Evolutionary conservation across 805 yeast genomes (phyloP).

Genomic region (Zygotorulaspora sp.): DNA sequence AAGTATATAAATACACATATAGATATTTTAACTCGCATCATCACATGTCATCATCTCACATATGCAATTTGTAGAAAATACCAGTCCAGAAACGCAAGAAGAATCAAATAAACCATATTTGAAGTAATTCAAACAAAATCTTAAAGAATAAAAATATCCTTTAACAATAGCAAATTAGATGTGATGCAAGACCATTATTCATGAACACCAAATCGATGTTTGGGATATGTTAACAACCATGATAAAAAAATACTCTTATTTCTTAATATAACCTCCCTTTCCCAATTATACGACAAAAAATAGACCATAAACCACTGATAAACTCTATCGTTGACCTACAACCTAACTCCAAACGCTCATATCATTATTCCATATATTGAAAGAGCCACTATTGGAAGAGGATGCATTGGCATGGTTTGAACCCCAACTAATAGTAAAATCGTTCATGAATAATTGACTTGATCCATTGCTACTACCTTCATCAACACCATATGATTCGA

Average conservation of each 20-base stretch:
- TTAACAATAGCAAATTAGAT: too few species aligned
- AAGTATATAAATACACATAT: neutral
- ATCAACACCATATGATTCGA: constrained; percentile 6
- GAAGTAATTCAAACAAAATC: too few species aligned
- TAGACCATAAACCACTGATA: constrained; percentile 8
- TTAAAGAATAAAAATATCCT: too few species aligned
- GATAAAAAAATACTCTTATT: constrained; percentile 4
- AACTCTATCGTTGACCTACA: constrained; percentile 5
- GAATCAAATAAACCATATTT: too few species aligned
- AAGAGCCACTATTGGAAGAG: constrained; percentile 14
- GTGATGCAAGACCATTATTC: constrained; percentile 1
- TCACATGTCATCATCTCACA: too few species aligned
- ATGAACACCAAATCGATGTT: neutral
- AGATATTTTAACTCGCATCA: too few species aligned
- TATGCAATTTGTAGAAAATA: too few species aligned
- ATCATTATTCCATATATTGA: constrained; percentile 34
- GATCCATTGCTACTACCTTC: constrained; percentile 4
- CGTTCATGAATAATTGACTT: constrained; percentile 15
- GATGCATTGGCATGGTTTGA: constrained; percentile 17
- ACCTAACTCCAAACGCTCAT: constrained; percentile 39
- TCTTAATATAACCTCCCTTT: constrained; percentile 6
- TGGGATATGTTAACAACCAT: too few species aligned
- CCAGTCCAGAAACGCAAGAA: too few species aligned
- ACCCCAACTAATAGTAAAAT: constrained; percentile 27
- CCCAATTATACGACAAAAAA: constrained; percentile 6